These are phyloP conservation scores for Fusarium tupiense DNA, from an alignment of 2,329 filamentous ascomycete genomes.

Conservation along the genomic window DNA sequence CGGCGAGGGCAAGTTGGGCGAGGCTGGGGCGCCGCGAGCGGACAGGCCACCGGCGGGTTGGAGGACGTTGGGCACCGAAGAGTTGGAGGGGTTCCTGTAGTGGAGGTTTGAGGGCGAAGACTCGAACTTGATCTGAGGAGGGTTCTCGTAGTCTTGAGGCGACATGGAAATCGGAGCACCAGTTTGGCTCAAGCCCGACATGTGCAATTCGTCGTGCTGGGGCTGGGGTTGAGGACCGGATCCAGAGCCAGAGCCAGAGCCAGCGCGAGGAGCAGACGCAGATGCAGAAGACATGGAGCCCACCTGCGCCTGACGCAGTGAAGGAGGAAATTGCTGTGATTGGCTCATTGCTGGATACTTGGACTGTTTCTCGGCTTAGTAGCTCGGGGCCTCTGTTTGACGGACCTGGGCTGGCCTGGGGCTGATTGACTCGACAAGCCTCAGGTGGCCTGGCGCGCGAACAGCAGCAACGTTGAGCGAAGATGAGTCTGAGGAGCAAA, in stretches of 20 bases:
- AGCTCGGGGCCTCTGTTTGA: slow-evolving; percentile 19
- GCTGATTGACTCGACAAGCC: slow-evolving; percentile 12
- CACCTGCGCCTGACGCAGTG: slow-evolving; percentile 42
- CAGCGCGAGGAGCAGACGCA: slow-evolving; percentile 11
- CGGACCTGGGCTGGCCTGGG: slow-evolving; percentile 23
- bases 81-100: slow-evolving; percentile 52
- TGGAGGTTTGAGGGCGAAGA: slow-evolving; percentile 53
- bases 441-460: slow-evolving; percentile 22
- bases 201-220: slow-evolving; percentile 65
- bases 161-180: slow-evolving; percentile 49
- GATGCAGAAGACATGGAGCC: slow-evolving; percentile 34
- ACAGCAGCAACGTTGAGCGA: slow-evolving; percentile 12
- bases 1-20: slow-evolving; percentile 56
- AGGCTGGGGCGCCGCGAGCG: slow-evolving; percentile 49
- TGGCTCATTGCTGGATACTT: slow-evolving; percentile 49
- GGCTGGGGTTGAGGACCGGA: slow-evolving; percentile 36
- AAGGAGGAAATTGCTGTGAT: slow-evolving; percentile 51
- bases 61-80: slow-evolving; percentile 65
- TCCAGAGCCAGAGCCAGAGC: slow-evolving; percentile 30
- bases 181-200: slow-evolving; percentile 56
- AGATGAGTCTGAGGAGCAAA: neutral
- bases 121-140: slow-evolving; percentile 63
- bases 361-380: slow-evolving; percentile 19
- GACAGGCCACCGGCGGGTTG: slow-evolving; percentile 62
- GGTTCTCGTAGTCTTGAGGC: slow-evolving; percentile 62